Conservation (phyloP, 2,329 filamentous ascomycete genomes). For the Pseudohalonectria lignicola region DNA sequence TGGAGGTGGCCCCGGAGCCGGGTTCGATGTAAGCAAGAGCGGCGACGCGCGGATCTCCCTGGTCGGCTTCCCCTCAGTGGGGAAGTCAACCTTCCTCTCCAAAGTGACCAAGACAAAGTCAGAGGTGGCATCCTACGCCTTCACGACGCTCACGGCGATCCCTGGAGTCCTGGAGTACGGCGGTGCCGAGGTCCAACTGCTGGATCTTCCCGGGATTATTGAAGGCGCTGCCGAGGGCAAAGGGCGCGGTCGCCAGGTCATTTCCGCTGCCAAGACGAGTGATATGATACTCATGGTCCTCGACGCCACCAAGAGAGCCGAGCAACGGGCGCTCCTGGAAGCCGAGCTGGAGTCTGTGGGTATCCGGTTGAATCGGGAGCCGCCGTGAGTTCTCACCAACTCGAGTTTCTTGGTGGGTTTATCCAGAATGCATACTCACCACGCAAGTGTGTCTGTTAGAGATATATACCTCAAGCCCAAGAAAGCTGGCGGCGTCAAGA, state of each 20-base stretch:
- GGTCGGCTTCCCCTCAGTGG: constrained; percentile 97
- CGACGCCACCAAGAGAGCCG: constrained; percentile 91
- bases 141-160: constrained; percentile 95
- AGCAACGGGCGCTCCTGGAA: constrained; percentile 83
- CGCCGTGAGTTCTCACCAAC: constrained; percentile 77
- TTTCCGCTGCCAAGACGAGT: constrained; percentile 95
- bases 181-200: constrained; percentile 93
- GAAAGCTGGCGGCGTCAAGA: constrained; percentile 97
- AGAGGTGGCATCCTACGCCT: constrained; percentile 90
- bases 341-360: constrained; percentile 91
- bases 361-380: constrained; percentile 82
- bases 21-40: constrained; percentile 91
- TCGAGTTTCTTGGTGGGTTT: neutral
- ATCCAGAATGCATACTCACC: neutral
- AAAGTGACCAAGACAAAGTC: constrained; percentile 98
- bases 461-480: constrained; percentile 97
- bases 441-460: too few species aligned
- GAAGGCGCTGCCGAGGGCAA: constrained; percentile 95
- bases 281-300: constrained; percentile 95
- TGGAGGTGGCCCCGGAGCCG: constrained; percentile 66
- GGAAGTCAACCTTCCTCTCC: constrained; percentile 97
- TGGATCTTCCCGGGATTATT: constrained; percentile 96
- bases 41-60: constrained; percentile 94
- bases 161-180: constrained; percentile 96
- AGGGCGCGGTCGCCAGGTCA: constrained; percentile 89